Conservation (phyloP, 495 filamentous ascomycete genomes). For the Hyaloscypha variabilis region DNA sequence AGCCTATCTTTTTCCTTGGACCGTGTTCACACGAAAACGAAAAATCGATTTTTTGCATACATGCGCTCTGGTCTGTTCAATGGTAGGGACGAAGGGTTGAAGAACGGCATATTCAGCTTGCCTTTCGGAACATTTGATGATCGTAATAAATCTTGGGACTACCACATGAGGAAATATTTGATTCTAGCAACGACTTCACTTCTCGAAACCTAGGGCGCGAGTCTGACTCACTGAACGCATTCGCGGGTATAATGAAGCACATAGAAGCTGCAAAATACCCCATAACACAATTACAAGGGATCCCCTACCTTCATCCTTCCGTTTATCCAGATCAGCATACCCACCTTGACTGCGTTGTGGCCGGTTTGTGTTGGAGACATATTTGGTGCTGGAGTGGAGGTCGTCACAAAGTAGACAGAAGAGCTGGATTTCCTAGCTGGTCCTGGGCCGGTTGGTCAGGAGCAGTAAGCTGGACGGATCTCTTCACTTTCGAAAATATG, state of each 20-base stretch:
- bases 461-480: constrained; percentile 2
- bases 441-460: constrained; percentile 2
- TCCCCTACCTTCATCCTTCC: background rate
- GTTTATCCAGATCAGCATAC: background rate
- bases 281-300: background rate
- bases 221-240: background rate
- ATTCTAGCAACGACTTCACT: background rate
- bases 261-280: background rate
- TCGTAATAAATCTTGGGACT: background rate
- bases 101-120: background rate
- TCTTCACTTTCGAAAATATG: background rate
- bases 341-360: background rate
- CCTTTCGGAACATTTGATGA: background rate
- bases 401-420: background rate
- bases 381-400: background rate
- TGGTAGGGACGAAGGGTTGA: background rate
- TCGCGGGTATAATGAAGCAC: background rate
- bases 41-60: background rate
- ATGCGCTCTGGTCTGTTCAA: background rate
- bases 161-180: background rate
- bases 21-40: background rate
- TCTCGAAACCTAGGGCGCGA: background rate
- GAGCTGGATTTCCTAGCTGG: background rate
- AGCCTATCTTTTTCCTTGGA: background rate
- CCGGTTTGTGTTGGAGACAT: background rate